Evolutionary conservation across 2,329 filamentous ascomycete species (phyloP), one percentile per base, ranked within the genome.

Genomic region (Epichloe sylvatica): DNA sequence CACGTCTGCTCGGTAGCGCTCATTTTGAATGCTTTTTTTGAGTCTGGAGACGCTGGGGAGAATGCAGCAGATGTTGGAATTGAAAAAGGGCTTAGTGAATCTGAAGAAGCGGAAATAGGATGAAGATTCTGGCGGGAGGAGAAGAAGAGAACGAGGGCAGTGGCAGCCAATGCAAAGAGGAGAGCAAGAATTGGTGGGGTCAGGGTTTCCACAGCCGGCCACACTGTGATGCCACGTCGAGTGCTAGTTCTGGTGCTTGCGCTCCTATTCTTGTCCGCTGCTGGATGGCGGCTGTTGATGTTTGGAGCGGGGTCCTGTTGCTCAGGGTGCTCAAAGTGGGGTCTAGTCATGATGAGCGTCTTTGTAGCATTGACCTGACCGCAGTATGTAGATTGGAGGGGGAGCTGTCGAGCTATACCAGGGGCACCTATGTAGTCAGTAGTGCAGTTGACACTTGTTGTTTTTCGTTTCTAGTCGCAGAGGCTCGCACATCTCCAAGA

Each of bases 1-100:
- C 74, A 94, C 88, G 89, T 95, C 78, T 91, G 86, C 76, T 94
- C 88, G 72, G 70, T 62, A 63, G 71, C 75, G 75, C 86, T 78
- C 81, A 85, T 85, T 67, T 67, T 81, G 73, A 57, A 63, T 59
- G 62, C 57, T 54, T 57, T 54, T 54, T 44, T 51, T 42, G 54
- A 51, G 51, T 63, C 56, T 56, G 58, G 50, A 51, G 57, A 55
- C 54, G 59, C 50, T 59, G 55, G 54, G 53, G 56, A 53, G 52
- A 57, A 52, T 63, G 64, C 52, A 57, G 19, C 42, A 12, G 41
- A 15, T 33, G 37, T 33, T 40, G 45, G 54, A 46, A 52, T 51
- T 59, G 57, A 55, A 54, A 59, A 58, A 47, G 53, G 54, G 52
- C 63, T 59, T 52, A 54, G 53, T 35, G 55, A 55, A 52, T 56